A percentile compares a stretch with the other conserved stretches of the same genome.
These are phyloP conservation scores for Nakazawaea populi DNA, from an alignment of 805 yeast genomes.

Conservation along the genomic window DNA sequence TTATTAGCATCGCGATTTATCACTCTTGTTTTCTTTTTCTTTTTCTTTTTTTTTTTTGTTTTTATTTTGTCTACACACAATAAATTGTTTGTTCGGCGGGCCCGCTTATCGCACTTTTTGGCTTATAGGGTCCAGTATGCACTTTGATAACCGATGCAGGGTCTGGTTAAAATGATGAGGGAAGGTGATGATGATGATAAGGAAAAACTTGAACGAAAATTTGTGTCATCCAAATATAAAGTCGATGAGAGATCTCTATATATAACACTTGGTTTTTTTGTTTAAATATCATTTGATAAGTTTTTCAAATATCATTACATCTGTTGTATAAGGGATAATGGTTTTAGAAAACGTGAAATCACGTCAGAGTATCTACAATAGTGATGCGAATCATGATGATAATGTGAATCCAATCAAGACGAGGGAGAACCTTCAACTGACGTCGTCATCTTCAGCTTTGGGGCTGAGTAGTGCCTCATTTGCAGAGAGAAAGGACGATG, in stretches of 20 bases:
- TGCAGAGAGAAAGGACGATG: background rate
- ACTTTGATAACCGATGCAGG: background rate
- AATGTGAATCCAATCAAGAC: background rate
- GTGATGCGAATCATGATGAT: background rate
- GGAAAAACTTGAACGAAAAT: no score
- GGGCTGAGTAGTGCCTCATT: background rate
- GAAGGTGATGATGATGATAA: no score
- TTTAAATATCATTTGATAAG: no score
- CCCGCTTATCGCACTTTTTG: background rate
- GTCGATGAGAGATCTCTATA: no score
- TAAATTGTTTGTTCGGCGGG: background rate
- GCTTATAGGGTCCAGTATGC: background rate
- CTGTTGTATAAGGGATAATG: background rate
- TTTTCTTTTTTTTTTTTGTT: no score
- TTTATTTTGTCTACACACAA: no score
- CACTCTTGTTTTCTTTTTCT: no score
- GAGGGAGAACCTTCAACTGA: background rate
- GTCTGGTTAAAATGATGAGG: background rate
- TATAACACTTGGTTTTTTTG: no score
- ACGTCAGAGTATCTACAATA: background rate
- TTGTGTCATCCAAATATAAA: no score
- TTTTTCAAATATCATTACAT: no score
- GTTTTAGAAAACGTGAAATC: background rate
- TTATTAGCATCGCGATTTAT: no score
- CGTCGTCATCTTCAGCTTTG: background rate